Base-by-base conservation (phyloP, 306 rosid species). In the Carpinus viminea region DNA sequence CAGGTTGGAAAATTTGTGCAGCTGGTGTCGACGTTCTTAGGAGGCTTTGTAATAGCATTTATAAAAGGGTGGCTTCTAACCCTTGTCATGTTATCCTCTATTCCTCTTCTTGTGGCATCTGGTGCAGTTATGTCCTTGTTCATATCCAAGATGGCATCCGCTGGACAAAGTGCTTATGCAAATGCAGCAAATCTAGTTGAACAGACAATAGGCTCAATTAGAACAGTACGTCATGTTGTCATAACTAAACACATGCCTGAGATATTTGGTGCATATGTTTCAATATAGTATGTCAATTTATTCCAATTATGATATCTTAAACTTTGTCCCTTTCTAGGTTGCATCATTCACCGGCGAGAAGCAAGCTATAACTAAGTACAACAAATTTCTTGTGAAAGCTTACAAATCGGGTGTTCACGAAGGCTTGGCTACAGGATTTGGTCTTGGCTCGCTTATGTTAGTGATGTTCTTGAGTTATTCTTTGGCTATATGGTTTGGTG, bases 1-100 rank as follows among this genome's bases (percentile, higher is more conserved):
- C 85, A 93, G 98, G 98, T 93, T 81, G 98, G 98, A 65, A 91
- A 93, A 64, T 85, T 88, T 70, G n/a, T 90, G 68, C 98, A 91
- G 80, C 86, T 91, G 10, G 31, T 86, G 17, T 76, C 91, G 52
- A 91, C 98, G 46, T 93, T 91, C 84, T 5, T 86, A 21, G 93
- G 90, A n/a, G 98, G 98, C 16, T 91, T 87, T 66, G 66, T 81
- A 13, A 61, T 93, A 79, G 93, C 98, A 69, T 91, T 93, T 80
- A 1, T 79, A 51, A 89, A 89, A 83, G 98, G 98, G 66, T 93
- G 98, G 98, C 97, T 90, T 83, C 97, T 93, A 36, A 79, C 92
- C 10, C 82, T 91, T 46, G 98, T 93, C 75, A 79, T 93, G 96
- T 50, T 90, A 83, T 76, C 98, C 41, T 76, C 92, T 17, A 88